Evolutionary conservation across 176 grass and related monocot species (phyloP), one percentile per base, ranked within the genome.

Genomic region (Saccharum officinarum): DNA sequence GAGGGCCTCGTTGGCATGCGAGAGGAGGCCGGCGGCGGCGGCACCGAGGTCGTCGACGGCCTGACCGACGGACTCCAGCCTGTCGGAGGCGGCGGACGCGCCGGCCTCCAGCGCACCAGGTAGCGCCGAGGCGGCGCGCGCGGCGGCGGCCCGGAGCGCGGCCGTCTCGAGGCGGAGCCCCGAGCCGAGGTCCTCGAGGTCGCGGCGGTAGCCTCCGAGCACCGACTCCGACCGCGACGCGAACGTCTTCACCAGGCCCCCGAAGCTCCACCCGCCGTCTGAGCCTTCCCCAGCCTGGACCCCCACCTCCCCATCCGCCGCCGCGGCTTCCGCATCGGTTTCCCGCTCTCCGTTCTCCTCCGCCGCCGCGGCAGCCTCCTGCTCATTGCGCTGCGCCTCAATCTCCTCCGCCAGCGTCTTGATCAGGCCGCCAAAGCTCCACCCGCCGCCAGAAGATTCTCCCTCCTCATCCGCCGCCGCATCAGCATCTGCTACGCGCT

Each of bases 1-100:
- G 26, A 95, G 83, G 8, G 91, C 91, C 87, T 94, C 89, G 36
- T 94, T 98, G 50, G 93, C 86, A 52, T 98, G 95, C 2, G 91
- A 87, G 64, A 95, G 82, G 65, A 95, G 88, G 14, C 82, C 86
- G 0, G 86, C 71, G 0, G 92, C 89, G 1, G 95, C 82, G 1
- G 89, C 87, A 39, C 91, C 92, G 0, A 93, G 42, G 30, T 97
- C 93, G 30, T 98, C 95, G 26, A 98, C 85, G 13, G 87, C 87
- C 88, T 93, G 91, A 13, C 89, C 94, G 26, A 97, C 86, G 15
- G 91, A 93, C 80, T 97, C 95, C 0, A 97, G 88, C 63, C 83
- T 91, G 23, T 95, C 84, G 15, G 89, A 94, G 68, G 94, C 87
- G 3, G 70, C 91, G 8, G 91, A 94, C 5, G 89, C 87, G 1